A percentile compares a stretch with the other conserved stretches of the same genome.
These are phyloP conservation scores for Aspergillus floridensis DNA, from an alignment of 2,329 filamentous ascomycete genomes.

Conservation along the genomic window DNA sequence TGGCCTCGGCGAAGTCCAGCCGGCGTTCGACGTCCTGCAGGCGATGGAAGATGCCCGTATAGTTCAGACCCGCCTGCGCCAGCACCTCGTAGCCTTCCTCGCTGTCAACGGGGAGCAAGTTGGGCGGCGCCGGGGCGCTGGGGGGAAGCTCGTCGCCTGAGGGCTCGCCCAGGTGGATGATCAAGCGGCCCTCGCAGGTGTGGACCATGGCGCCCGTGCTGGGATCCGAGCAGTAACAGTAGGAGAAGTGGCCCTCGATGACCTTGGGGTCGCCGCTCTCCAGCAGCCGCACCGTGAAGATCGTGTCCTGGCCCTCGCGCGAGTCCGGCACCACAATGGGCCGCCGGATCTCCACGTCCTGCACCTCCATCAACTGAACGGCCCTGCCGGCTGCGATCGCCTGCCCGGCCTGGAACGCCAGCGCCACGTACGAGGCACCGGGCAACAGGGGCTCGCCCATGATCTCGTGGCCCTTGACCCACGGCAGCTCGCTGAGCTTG, in stretches of 20 bases:
- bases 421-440: slow-evolving; percentile 17
- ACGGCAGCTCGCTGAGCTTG: slow-evolving; percentile 19
- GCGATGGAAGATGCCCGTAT: neutral
- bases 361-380: neutral
- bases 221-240: neutral
- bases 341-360: neutral
- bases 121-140: neutral
- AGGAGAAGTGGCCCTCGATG: neutral
- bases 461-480: slow-evolving; percentile 25
- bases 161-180: neutral
- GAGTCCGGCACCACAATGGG: neutral
- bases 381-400: neutral
- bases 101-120: neutral
- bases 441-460: slow-evolving; percentile 24
- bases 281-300: neutral
- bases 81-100: neutral
- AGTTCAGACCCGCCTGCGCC: neutral
- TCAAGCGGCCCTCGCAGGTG: neutral
- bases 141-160: too few relatives aligned
- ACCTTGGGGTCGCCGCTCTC: neutral
- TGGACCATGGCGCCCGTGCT: neutral
- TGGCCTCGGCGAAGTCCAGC: neutral
- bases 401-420: slow-evolving; percentile 10
- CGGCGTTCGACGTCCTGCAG: neutral
- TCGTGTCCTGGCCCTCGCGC: neutral